Evolutionary conservation across 164 flowering plant species (phyloP).

Genomic region (Amborella trichopoda): DNA sequence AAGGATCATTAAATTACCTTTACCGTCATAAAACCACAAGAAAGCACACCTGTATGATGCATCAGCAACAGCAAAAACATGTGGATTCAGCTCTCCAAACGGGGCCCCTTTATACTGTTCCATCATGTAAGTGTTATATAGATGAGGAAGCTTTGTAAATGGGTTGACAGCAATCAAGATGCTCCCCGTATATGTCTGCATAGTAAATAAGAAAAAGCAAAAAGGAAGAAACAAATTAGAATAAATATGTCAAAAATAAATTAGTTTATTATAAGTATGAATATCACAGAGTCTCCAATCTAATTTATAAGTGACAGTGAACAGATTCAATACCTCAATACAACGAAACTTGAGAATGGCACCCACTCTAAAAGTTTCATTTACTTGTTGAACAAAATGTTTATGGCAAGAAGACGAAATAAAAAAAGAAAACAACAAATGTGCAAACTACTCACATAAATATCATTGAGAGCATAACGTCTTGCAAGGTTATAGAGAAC

Average conservation of each 20-base stretch:
- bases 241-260: neutral
- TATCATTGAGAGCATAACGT: slow-evolving; percentile 89
- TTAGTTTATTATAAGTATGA: too few relatives aligned
- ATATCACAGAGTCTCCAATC: neutral
- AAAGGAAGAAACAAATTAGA: neutral
- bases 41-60: slow-evolving; percentile 72
- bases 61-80: slow-evolving; percentile 99
- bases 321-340: neutral
- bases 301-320: neutral
- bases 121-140: slow-evolving; percentile 93
- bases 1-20: too few relatives aligned
- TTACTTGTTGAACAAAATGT: neutral
- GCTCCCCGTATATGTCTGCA: slow-evolving; percentile 96
- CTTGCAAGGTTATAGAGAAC: slow-evolving; percentile 80
- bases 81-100: slow-evolving; percentile 95
- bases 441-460: slow-evolving; percentile 53
- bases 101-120: slow-evolving; percentile 92
- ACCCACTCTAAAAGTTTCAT: neutral
- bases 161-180: slow-evolving; percentile 98
- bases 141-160: slow-evolving; percentile 94
- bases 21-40: neutral
- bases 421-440: neutral
- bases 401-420: neutral
- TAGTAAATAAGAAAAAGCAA: neutral
- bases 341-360: neutral